A percentile compares a stretch with the other conserved stretches of the same genome.
Conservation (phyloP, 2,329 filamentous ascomycete species). For the Teratosphaeria nubilosa region DNA sequence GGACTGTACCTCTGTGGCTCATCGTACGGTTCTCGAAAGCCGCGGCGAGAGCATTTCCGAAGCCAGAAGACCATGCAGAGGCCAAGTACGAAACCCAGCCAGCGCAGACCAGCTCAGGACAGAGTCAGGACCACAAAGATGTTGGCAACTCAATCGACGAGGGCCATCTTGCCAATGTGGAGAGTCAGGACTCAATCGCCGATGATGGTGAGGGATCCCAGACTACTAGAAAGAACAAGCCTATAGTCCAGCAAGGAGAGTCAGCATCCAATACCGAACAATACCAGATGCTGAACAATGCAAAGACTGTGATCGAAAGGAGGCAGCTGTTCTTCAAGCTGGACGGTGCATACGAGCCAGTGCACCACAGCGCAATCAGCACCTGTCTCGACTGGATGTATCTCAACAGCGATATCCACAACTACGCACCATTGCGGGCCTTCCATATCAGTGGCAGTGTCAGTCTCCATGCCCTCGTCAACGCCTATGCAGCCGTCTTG, state of each 20-base stretch:
- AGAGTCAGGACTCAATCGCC: not conserved
- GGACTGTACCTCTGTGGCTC: slow-evolving; percentile 1
- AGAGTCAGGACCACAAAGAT: not conserved
- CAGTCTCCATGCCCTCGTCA: slow-evolving; percentile 6
- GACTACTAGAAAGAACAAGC: not conserved
- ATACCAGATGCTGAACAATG: not conserved
- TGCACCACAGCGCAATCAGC: slow-evolving; percentile 3
- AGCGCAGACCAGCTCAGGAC: not conserved
- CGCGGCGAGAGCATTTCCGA: slow-evolving; percentile 7
- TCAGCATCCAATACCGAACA: not conserved
- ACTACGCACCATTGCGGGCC: slow-evolving; percentile 3
- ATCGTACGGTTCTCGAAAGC: slow-evolving; percentile 10
- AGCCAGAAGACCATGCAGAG: not conserved
- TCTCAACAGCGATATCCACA: slow-evolving; percentile 8
- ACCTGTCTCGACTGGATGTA: slow-evolving; percentile 13
- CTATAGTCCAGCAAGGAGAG: not conserved
- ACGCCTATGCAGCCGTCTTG: slow-evolving; percentile 10
- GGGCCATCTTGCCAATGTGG: not conserved
- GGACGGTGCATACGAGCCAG: slow-evolving; percentile 4
- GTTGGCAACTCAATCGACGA: not conserved
- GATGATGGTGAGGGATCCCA: not conserved
- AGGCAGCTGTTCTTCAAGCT: slow-evolving; percentile 6
- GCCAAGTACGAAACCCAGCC: not conserved
- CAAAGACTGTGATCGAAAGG: not conserved
- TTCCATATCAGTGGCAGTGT: slow-evolving; percentile 6